Percentiles rank a stretch among this genome's conserved stretches.
These are phyloP conservation scores for Colletotrichum musicola DNA, from an alignment of 2,329 filamentous ascomycete genomes.

Conservation along the genomic window DNA sequence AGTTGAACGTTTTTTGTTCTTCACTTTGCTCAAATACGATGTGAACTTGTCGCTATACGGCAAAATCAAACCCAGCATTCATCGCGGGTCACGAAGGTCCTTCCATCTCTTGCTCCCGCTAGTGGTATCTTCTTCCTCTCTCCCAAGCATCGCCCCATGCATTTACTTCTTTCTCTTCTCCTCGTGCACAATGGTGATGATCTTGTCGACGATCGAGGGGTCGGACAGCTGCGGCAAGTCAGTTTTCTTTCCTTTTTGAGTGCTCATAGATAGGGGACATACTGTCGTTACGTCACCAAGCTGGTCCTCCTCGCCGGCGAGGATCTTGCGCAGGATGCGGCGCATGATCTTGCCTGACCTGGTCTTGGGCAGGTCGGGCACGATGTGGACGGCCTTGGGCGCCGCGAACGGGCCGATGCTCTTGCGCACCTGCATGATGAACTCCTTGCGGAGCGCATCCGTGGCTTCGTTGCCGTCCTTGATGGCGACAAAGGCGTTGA, in stretches of 20 bases:
- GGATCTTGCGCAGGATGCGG: slow-evolving; percentile 94
- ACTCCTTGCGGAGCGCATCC: slow-evolving; percentile 90
- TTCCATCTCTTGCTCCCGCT: slow-evolving; percentile 4
- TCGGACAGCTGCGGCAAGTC: slow-evolving; percentile 79
- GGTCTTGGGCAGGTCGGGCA: slow-evolving; percentile 96
- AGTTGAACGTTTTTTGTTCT: slow-evolving; percentile 16
- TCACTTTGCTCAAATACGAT: slow-evolving; percentile 3
- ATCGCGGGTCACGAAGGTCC: slow-evolving; percentile 6
- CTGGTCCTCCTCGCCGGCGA: slow-evolving; percentile 97
- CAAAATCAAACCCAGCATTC: slow-evolving; percentile 14
- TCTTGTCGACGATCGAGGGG: slow-evolving; percentile 88
- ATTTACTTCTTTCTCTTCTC: slow-evolving; percentile 65
- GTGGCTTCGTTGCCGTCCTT: slow-evolving; percentile 84
- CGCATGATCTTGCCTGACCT: slow-evolving; percentile 99
- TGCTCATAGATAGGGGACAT: slow-evolving; percentile 53
- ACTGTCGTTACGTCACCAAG: slow-evolving; percentile 93
- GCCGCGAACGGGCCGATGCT: slow-evolving; percentile 98
- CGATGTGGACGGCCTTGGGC: slow-evolving; percentile 91
- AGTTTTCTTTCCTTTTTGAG: slow-evolving; percentile 14
- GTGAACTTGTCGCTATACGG: slow-evolving; percentile 12
- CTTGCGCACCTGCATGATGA: slow-evolving; percentile 94
- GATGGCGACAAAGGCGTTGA: slow-evolving; percentile 95
- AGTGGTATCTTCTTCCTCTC: slow-evolving; percentile 29
- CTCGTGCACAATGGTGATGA: slow-evolving; percentile 84
- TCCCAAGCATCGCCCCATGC: not conserved